Conservation (phyloP, 805 yeast genomes). For the Cyberlindnera nakhonratchasimensis region DNA sequence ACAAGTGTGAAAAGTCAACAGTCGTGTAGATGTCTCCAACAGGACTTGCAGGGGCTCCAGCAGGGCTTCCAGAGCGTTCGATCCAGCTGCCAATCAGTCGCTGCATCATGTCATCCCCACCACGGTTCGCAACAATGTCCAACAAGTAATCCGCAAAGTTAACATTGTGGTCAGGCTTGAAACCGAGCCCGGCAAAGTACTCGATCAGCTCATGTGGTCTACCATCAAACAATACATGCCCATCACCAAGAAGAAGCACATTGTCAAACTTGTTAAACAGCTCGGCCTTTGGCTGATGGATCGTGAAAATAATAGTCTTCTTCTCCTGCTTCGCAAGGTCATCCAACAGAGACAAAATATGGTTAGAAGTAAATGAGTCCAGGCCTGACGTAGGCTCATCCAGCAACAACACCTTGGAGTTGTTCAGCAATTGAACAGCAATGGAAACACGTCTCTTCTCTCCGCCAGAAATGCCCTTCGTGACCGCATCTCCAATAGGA, state of each 20-base stretch:
- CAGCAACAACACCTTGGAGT: constrained; percentile 59
- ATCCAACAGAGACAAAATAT: constrained; percentile 59
- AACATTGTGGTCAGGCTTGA: constrained; percentile 44
- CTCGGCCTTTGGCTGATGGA: constrained; percentile 79
- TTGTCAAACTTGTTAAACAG: constrained; percentile 62
- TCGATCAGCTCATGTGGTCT: constrained; percentile 39
- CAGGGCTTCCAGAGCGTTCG: constrained; percentile 11
- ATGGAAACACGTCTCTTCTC: constrained; percentile 83
- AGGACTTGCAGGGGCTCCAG: constrained; percentile 10
- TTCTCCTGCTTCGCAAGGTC: constrained; percentile 51
- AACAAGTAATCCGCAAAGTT: constrained; percentile 74
- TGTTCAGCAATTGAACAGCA: constrained; percentile 71
- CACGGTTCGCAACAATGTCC: constrained; percentile 57
- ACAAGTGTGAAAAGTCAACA: constrained; percentile 5
- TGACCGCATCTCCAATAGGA: constrained; percentile 51
- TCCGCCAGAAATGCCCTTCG: constrained; percentile 70
- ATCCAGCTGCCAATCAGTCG: constrained; percentile 14
- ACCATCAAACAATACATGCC: constrained; percentile 57
- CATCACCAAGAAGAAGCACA: constrained; percentile 53
- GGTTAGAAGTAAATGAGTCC: constrained; percentile 73
- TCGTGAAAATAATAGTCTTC: constrained; percentile 69
- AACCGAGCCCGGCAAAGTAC: constrained; percentile 38
- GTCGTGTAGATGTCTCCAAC: constrained; percentile 33
- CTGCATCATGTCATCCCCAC: constrained; percentile 9
- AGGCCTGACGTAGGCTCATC: constrained; percentile 92